Evolutionary conservation across 1,284 basidiomycete species (phyloP).

Genomic region (Tilletia indica): DNA sequence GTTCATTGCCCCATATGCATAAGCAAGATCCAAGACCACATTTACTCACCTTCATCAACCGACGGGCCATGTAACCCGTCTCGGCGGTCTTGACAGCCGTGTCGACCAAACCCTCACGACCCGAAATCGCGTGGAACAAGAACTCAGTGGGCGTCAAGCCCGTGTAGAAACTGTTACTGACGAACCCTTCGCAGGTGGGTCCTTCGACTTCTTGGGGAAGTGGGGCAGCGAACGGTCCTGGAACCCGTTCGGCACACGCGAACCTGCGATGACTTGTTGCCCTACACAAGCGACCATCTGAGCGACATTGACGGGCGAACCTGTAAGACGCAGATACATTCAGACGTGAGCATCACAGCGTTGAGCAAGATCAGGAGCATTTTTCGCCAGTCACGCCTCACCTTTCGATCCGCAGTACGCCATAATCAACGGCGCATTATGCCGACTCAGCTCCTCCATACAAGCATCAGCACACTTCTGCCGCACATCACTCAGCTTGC

Average conservation of each 20-base stretch:
- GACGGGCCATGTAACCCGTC: constrained; percentile 98
- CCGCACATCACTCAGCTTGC: constrained; percentile 88
- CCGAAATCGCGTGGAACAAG: constrained; percentile 97
- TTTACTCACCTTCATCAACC: constrained; percentile 76
- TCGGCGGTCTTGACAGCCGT: constrained; percentile 99
- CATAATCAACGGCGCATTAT: constrained; percentile 98
- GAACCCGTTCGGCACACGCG: constrained; percentile 98
- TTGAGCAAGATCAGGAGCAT: too few species aligned
- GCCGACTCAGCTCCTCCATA: constrained; percentile 92
- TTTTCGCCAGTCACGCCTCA: background rate
- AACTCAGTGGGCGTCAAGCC: constrained; percentile 96
- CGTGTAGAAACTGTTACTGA: constrained; percentile 90
- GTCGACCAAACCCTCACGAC: constrained; percentile 96
- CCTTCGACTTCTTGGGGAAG: constrained; percentile 95
- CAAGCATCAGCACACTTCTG: constrained; percentile 95
- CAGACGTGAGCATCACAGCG: background rate
- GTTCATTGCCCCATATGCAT: background rate
- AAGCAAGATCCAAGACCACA: background rate
- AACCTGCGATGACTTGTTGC: constrained; percentile 96
- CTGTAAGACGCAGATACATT: constrained; percentile 9
- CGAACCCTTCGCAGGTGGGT: constrained; percentile 96
- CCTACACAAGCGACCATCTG: constrained; percentile 99
- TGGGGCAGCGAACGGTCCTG: constrained; percentile 98
- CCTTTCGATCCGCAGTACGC: constrained; percentile 95
- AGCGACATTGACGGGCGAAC: constrained; percentile 97